phyloP scores from a whole-genome alignment of 2,329 filamentous ascomycete species.

The Parafenestella ontariensis region DNA sequence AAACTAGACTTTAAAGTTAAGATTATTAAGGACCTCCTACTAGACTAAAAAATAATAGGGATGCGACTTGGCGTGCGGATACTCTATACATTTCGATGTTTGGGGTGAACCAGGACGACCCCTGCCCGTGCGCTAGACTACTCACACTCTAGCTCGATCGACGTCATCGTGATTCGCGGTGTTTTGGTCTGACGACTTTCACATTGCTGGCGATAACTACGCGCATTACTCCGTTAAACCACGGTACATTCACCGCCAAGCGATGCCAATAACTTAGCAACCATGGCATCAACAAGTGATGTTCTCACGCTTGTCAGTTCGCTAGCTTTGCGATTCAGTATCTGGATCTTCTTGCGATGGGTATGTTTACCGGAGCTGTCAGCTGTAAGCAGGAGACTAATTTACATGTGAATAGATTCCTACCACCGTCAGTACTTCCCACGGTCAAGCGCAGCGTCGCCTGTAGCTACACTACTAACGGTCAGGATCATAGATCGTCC shows the following conservation, averaged over 20 bases:
- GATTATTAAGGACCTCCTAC: no score
- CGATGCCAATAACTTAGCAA: conserved; percentile 20
- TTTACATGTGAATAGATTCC: conserved; percentile 32
- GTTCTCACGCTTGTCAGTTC: conserved; percentile 53
- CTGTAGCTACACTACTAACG: conserved; percentile 12
- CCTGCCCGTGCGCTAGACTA: neutral
- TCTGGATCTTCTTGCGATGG: conserved; percentile 69
- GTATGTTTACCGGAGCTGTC: conserved; percentile 44
- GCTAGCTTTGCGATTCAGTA: conserved; percentile 57
- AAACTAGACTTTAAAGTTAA: no score
- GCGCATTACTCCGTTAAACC: neutral
- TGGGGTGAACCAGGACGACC: no score
- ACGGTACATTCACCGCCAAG: conserved; percentile 5
- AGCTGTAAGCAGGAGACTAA: conserved; percentile 12
- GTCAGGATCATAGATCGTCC: conserved; percentile 40
- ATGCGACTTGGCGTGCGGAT: no score
- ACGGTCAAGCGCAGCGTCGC: neutral
- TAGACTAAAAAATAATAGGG: no score
- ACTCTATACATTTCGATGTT: no score
- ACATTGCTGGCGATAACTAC: neutral
- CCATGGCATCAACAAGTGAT: conserved; percentile 46
- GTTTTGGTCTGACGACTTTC: neutral
- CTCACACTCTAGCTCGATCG: neutral
- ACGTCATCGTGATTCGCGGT: neutral
- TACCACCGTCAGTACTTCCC: conserved; percentile 34